Evolutionary conservation across 495 filamentous ascomycete genomes (phyloP).

Genomic region (Lepraria neglecta): DNA sequence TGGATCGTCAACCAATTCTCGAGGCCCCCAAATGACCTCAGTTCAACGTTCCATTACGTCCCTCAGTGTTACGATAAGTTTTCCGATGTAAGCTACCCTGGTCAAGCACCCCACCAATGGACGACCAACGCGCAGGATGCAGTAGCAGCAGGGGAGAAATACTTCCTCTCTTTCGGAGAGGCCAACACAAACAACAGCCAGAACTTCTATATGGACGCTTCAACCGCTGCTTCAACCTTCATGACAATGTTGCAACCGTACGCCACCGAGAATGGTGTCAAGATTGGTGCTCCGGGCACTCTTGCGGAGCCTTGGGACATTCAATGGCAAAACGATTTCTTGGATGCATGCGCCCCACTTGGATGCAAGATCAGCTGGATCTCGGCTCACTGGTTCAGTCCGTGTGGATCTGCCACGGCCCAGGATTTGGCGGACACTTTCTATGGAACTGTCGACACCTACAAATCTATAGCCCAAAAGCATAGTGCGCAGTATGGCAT

Average conservation of each 20-base stretch:
- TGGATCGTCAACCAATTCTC: conserved; percentile 27
- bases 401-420: background rate
- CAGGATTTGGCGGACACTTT: conserved; percentile 15
- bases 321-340: conserved; percentile 20
- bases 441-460: background rate
- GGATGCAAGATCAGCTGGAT: conserved; percentile 25
- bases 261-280: conserved; percentile 14
- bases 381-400: conserved; percentile 23
- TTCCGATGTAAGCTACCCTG: conserved; percentile 8
- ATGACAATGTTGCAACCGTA: conserved; percentile 24
- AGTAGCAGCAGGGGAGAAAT: conserved; percentile 16
- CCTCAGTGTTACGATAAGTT: conserved; percentile 22
- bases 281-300: conserved; percentile 20
- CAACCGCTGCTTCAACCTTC: conserved; percentile 12
- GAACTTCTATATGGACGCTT: conserved; percentile 8
- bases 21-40: conserved; percentile 18
- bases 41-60: conserved; percentile 10
- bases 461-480: conserved; percentile 18
- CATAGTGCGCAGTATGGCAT: conserved; percentile 8
- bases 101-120: conserved; percentile 2
- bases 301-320: conserved; percentile 16
- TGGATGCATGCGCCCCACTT: conserved; percentile 15
- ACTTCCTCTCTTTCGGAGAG: conserved; percentile 25
- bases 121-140: conserved; percentile 22
- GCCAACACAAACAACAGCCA: conserved; percentile 3